Conservation (phyloP, 2,329 filamentous ascomycete genomes). For the Dactylella cylindrospora region DNA sequence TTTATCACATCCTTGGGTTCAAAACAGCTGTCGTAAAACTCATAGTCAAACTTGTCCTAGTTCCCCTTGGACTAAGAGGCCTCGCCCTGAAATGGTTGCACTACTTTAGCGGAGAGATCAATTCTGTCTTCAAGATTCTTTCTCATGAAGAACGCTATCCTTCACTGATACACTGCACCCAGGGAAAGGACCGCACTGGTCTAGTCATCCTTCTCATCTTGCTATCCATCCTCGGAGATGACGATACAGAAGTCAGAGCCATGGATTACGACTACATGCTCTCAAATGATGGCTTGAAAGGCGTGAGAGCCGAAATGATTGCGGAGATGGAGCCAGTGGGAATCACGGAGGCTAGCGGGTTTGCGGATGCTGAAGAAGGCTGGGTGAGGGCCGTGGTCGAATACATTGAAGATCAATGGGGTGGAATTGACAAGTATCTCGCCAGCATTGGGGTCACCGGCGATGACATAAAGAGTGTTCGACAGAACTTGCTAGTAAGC, state of each 20-base stretch:
- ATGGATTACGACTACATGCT: conserved; percentile 72
- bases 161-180: conserved; percentile 76
- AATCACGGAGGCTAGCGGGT: conserved; percentile 64
- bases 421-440: conserved; percentile 68
- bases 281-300: conserved; percentile 62
- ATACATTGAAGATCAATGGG: conserved; percentile 65
- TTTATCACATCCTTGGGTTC: conserved; percentile 66
- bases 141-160: conserved; percentile 61
- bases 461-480: conserved; percentile 10
- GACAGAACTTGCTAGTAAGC: conserved; percentile 13
- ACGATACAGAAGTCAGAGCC: conserved; percentile 53
- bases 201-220: conserved; percentile 69
- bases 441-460: conserved; percentile 61
- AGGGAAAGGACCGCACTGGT: conserved; percentile 83
- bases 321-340: conserved; percentile 71
- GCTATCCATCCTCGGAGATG: conserved; percentile 59
- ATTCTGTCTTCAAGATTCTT: conserved; percentile 57
- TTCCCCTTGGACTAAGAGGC: conserved; percentile 69
- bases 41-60: conserved; percentile 70
- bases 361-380: conserved; percentile 65
- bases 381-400: conserved; percentile 63
- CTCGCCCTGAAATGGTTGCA: conserved; percentile 70
- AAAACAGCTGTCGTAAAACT: conserved; percentile 69
- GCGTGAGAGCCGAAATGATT: conserved; percentile 65
- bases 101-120: conserved; percentile 65